Evolutionary conservation across 805 yeast species (phyloP).

Genomic region (Ogataea methanolica): DNA sequence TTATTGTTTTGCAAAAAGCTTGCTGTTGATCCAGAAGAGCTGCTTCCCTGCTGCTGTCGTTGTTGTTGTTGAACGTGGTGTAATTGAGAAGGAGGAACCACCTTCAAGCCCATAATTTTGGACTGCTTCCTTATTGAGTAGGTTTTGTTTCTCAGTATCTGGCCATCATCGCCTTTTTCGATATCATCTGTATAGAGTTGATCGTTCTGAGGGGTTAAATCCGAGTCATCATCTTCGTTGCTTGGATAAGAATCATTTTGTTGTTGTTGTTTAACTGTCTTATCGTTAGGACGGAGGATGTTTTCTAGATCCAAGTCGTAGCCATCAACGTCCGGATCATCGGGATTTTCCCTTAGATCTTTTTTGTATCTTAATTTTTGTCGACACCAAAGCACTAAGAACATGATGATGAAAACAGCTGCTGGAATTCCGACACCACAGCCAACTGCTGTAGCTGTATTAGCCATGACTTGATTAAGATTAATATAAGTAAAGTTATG

Average conservation of each 20-base stretch:
- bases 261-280: background rate
- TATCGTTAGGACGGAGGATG: conserved; percentile 7
- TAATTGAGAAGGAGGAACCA: background rate
- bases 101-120: conserved; percentile 23
- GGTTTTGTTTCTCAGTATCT: conserved; percentile 9
- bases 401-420: conserved; percentile 32
- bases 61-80: conserved; percentile 1
- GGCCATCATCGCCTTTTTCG: conserved; percentile 1
- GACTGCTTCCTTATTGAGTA: conserved; percentile 19
- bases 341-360: conserved; percentile 32
- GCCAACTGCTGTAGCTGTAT: conserved; percentile 40
- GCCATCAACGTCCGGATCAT: conserved; percentile 32
- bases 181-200: background rate
- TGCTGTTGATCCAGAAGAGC: too few relatives aligned
- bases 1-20: background rate
- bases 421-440: conserved; percentile 51
- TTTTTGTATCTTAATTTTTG: conserved; percentile 33
- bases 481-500: background rate
- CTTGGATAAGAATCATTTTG: background rate
- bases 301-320: conserved; percentile 34
- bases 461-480: conserved; percentile 7
- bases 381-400: conserved; percentile 32
- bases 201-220: background rate
- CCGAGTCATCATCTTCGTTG: background rate
- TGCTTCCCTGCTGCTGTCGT: conserved; percentile 2